phyloP scores from a whole-genome alignment of 148 eudicot genomes.

The Amaranthus hypochondriacus region DNA sequence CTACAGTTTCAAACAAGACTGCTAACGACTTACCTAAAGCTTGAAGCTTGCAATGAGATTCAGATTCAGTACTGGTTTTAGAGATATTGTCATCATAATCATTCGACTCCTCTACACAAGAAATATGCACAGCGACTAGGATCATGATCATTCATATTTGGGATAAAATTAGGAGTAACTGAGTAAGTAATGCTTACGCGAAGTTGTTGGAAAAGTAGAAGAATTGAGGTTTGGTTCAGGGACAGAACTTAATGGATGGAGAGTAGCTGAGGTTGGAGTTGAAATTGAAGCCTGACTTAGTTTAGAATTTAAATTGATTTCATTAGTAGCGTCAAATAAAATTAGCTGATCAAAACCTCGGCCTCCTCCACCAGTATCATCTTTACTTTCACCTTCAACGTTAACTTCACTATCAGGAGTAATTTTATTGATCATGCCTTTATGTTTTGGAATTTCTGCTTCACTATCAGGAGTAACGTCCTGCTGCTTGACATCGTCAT shows the following conservation, averaged over 20 bases:
- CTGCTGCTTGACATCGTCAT: background rate
- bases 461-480: background rate
- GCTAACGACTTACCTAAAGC: slow-evolving; percentile 39
- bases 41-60: slow-evolving; percentile 46
- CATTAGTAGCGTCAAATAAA: background rate
- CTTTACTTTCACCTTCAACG: background rate
- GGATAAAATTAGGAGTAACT: background rate
- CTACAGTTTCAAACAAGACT: background rate
- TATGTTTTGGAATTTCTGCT: background rate
- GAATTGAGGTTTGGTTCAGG: background rate
- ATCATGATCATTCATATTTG: background rate
- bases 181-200: background rate
- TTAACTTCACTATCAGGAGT: background rate
- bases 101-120: background rate
- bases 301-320: background rate
- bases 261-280: background rate
- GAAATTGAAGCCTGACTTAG: background rate
- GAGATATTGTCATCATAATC: background rate
- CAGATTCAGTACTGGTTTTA: slow-evolving; percentile 16
- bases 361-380: background rate
- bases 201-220: background rate
- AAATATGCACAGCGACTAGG: background rate
- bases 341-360: background rate
- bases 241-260: background rate
- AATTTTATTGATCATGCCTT: background rate